These are phyloP conservation scores for Taphrina betulina DNA, from an alignment of 1,139 yeast genomes.

Conservation along the genomic window DNA sequence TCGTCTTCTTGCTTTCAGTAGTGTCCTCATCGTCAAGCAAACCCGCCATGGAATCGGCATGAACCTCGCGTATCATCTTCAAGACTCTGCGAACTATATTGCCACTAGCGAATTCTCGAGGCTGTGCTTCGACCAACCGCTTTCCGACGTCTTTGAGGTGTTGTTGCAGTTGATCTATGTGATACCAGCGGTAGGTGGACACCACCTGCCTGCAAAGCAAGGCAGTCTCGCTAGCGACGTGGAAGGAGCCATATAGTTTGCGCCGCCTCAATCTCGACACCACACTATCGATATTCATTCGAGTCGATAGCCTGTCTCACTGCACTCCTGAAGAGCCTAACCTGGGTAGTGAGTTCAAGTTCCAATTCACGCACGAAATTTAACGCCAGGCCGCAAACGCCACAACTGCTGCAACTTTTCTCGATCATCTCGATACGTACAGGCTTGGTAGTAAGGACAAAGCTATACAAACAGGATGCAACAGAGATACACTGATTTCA, in stretches of 20 bases:
- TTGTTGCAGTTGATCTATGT: conserved; percentile 66
- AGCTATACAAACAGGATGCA: no score
- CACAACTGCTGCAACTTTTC: no score
- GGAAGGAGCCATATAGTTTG: conserved; percentile 69
- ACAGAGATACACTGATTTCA: no score
- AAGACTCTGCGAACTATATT: conserved; percentile 87
- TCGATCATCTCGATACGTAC: no score
- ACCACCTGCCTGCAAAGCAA: conserved; percentile 84
- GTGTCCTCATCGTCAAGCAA: conserved; percentile 7
- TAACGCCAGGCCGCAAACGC: no score
- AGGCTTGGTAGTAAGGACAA: no score
- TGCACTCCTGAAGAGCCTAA: no score
- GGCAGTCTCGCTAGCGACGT: conserved; percentile 81
- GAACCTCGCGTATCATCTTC: conserved; percentile 83
- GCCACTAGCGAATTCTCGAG: conserved; percentile 76
- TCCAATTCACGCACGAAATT: no score
- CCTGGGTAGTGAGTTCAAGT: no score
- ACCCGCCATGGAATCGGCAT: conserved; percentile 50
- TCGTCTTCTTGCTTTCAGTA: neutral
- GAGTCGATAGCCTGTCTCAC: no score
- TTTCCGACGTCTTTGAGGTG: conserved; percentile 58
- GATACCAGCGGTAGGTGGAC: conserved; percentile 84
- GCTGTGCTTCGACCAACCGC: conserved; percentile 48
- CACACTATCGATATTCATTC: conserved; percentile 34
- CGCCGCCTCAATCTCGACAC: conserved; percentile 54